Base-by-base conservation (phyloP, 2,329 filamentous ascomycete species). In the Orbilia quercus region DNA sequence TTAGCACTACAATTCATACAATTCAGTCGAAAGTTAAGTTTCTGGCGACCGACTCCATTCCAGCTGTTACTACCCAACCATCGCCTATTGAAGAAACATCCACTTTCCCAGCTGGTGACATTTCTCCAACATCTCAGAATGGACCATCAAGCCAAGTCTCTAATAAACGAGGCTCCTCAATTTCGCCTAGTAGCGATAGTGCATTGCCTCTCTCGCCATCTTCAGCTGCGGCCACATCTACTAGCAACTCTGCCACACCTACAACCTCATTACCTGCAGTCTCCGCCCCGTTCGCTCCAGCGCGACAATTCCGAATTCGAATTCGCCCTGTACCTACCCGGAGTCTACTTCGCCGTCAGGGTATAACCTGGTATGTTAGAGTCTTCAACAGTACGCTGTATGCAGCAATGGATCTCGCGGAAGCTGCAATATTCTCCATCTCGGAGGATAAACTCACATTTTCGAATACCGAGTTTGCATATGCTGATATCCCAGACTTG, bases 361-460 rank as follows among this genome's bases (percentile, higher is more conserved):
- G 20, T 11, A 7, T 22, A 3, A 28, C 34, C 20, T 58, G 42
- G 57, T 71, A 71, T 40, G 45, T 71, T 14, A 45, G 66, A 20
- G 14, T 71, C 22, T 28, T 53, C 5, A 58, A 71, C 25, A 64
- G 59, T 23, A 53, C 34, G 22, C 51, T 71, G 58, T 40, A 42
- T 2, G 42, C 59, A 7, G 58, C 38, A 9, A 22, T 6, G 2
- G 11, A 36, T 1, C 18, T 23, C 2, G 14, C 42, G 2, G 58
- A 64, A 12, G 60, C 36, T 7, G 58, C 51, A n/a, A 40, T 50
- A 20, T 71, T 71, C 28, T 64, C 50, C 2, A 58, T 71, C 25
- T 53, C 44, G 1, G 22, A 59, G 22, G 20, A 64, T 11, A 51
- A 54, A n/a, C 23, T 71, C 2, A 36, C 28, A 57, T 7, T 55